phyloP scores from a whole-genome alignment of 2,329 filamentous ascomycete genomes.

The Hymenoscyphus repandus region DNA sequence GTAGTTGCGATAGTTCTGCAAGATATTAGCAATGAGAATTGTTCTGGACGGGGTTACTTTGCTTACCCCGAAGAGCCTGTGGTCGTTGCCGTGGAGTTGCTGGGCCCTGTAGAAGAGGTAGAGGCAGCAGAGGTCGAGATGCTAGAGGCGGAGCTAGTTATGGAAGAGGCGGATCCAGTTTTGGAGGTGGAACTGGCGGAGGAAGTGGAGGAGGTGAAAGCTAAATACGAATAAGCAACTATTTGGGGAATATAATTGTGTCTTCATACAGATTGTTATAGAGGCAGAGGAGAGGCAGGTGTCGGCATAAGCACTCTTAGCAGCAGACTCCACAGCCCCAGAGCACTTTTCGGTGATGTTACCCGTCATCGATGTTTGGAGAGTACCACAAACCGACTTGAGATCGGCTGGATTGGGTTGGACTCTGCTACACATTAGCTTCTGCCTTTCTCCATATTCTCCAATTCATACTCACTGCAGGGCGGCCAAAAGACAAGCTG shows the following conservation, averaged over 20 bases:
- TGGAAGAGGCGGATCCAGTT: slow-evolving; percentile 2
- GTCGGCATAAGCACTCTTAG: slow-evolving; percentile 7
- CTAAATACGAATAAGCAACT: background rate
- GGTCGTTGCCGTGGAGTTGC: slow-evolving; percentile 7
- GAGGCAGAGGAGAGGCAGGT: slow-evolving; percentile 7
- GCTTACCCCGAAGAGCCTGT: slow-evolving; percentile 8
- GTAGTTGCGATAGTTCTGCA: slow-evolving; percentile 2
- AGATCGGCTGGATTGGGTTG: slow-evolving; percentile 13
- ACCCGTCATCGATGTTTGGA: slow-evolving; percentile 4
- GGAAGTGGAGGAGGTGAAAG: slow-evolving; percentile 15
- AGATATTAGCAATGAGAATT: background rate
- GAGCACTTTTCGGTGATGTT: slow-evolving; percentile 13
- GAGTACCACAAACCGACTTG: slow-evolving; percentile 8
- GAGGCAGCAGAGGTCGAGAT: background rate
- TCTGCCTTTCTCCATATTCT: background rate
- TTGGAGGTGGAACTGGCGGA: slow-evolving; percentile 9
- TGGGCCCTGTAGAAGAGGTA: slow-evolving; percentile 11
- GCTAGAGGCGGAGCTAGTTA: background rate
- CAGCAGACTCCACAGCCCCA: background rate
- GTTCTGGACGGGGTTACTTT: background rate
- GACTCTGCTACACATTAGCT: background rate
- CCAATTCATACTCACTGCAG: background rate
- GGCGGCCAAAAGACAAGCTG: slow-evolving; percentile 26
- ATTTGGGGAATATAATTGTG: background rate
- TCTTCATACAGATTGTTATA: slow-evolving; percentile 16